These are phyloP conservation scores for Hypomontagnella submonticulosa DNA, from an alignment of 495 filamentous ascomycete genomes.

Conservation along the genomic window DNA sequence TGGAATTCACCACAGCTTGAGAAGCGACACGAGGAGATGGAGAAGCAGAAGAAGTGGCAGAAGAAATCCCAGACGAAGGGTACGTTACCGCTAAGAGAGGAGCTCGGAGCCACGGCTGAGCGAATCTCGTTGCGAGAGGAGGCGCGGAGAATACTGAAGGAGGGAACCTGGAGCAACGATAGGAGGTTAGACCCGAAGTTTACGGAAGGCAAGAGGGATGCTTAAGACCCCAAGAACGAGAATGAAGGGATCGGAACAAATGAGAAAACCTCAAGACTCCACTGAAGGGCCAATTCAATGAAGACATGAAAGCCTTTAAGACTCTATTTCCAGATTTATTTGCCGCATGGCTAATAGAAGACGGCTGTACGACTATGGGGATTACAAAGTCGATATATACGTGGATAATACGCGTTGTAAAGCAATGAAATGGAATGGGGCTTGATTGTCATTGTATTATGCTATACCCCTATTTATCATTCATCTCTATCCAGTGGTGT, in stretches of 20 bases:
- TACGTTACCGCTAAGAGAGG: conserved; percentile 43
- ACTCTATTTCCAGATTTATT: background rate
- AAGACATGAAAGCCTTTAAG: background rate
- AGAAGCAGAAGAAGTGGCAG: conserved; percentile 52
- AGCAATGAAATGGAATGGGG: conserved; percentile 9
- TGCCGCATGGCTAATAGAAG: background rate
- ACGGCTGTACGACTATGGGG: conserved; percentile 40
- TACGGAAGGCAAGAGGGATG: conserved; percentile 44
- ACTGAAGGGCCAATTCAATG: no score
- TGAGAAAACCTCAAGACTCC: no score
- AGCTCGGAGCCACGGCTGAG: conserved; percentile 49
- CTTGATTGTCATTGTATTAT: conserved; percentile 4
- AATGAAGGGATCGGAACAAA: background rate
- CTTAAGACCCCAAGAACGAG: conserved; percentile 13
- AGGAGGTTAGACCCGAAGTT: conserved; percentile 47
- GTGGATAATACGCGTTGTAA: conserved; percentile 21
- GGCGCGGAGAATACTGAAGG: conserved; percentile 67
- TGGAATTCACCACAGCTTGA: conserved; percentile 34
- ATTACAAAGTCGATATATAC: conserved; percentile 8
- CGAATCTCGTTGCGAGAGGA: conserved; percentile 59
- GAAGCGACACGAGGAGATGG: conserved; percentile 58
- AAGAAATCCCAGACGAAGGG: conserved; percentile 27
- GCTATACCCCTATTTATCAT: conserved; percentile 7
- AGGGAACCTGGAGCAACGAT: conserved; percentile 52
- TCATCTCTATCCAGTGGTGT: conserved; percentile 68